Evolutionary conservation across 768 basidiomycete genomes (phyloP).

Genomic region (Sarcomyxa edulis): DNA sequence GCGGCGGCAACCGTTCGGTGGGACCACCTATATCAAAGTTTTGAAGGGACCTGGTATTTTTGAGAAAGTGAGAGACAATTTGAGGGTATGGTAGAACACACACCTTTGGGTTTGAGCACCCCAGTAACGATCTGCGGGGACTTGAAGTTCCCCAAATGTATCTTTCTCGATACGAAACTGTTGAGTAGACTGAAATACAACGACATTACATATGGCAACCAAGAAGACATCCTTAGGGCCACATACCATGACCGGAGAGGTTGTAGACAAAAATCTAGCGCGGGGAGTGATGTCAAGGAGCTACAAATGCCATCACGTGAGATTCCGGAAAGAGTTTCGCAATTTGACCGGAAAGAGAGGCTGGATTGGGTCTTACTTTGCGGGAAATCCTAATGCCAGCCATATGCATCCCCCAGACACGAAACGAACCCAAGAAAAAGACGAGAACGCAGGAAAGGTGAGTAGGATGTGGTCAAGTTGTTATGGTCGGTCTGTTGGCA

Average conservation of each 20-base stretch:
- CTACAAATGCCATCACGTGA: too few species aligned
- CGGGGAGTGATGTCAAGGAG: slow-evolving; percentile 10
- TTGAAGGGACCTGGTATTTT: slow-evolving; percentile 60
- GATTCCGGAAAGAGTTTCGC: too few species aligned
- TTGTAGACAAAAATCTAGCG: slow-evolving; percentile 27
- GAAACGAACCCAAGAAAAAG: too few species aligned
- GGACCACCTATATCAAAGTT: slow-evolving; percentile 99
- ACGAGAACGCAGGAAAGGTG: too few species aligned
- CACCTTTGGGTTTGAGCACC: slow-evolving; percentile 97
- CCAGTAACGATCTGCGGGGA: slow-evolving; percentile 79
- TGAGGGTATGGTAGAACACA: slow-evolving; percentile 7
- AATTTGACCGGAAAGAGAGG: too few species aligned
- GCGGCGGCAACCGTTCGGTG: slow-evolving; percentile 86
- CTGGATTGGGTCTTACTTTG: too few species aligned
- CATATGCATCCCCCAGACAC: too few species aligned
- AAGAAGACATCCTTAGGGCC: not conserved
- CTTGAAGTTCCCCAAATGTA: slow-evolving; percentile 93
- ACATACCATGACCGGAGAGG: slow-evolving; percentile 23
- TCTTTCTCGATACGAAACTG: slow-evolving; percentile 81
- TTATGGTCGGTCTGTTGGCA: too few species aligned
- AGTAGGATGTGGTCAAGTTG: too few species aligned
- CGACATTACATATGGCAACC: not conserved
- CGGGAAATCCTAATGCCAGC: too few species aligned
- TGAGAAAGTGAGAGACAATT: not conserved
- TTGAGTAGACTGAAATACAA: slow-evolving; percentile 30